Conservation (phyloP, 73 alveolate species). For the Durusdinium trenchii region DNA sequence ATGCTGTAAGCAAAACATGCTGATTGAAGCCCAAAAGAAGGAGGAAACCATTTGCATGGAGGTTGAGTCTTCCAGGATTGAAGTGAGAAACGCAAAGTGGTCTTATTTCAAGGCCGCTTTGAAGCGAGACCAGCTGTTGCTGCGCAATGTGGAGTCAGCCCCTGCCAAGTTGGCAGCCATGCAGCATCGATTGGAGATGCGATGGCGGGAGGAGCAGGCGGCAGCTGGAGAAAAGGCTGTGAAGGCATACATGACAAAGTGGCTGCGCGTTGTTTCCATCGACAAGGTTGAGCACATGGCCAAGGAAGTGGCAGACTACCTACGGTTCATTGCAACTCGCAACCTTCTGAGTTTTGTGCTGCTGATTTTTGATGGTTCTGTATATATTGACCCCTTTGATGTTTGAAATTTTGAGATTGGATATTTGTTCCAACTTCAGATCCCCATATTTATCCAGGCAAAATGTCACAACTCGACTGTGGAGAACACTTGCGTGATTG, state of each 20-base stretch:
- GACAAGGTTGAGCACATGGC: too few species aligned
- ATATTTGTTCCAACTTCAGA: too few species aligned
- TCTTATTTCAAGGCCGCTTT: not conserved
- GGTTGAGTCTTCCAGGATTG: not conserved
- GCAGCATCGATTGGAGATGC: not conserved
- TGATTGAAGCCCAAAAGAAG: too few species aligned
- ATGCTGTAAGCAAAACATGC: not conserved
- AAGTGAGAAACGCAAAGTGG: constrained; percentile 1
- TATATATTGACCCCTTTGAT: too few species aligned
- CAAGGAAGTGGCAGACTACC: too few species aligned
- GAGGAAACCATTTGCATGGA: not conserved
- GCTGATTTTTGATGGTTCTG: too few species aligned
- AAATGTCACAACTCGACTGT: not conserved
- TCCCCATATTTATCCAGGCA: too few species aligned
- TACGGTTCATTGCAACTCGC: too few species aligned
- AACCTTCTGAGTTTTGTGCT: too few species aligned
- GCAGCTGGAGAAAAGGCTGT: not conserved
- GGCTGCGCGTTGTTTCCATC: too few species aligned
- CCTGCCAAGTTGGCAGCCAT: not conserved
- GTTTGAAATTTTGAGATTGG: too few species aligned
- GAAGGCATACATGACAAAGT: not conserved
- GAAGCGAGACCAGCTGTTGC: not conserved
- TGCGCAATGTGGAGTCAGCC: not conserved
- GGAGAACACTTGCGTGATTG: too few species aligned
- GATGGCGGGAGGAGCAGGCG: not conserved